Evolutionary conservation across 352 stramenopile species (phyloP).

Genomic region (Phytophthora pseudosyringae): DNA sequence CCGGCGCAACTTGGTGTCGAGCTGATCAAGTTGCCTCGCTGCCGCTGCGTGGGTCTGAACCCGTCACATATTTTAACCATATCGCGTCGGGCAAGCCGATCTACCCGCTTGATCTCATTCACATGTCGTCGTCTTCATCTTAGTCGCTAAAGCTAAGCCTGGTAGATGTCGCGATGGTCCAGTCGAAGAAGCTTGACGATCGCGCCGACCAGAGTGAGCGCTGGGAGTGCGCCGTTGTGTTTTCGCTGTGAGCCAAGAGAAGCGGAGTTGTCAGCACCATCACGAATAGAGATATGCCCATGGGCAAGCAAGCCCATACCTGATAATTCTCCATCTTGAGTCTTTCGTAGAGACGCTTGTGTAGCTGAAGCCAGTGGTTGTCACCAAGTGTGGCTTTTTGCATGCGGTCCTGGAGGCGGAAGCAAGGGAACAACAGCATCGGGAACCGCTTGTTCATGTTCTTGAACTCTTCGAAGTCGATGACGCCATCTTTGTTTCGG

Average conservation of each 20-base stretch:
- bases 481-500: conserved; percentile 91
- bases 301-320: conserved; percentile 26
- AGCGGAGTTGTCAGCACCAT: conserved; percentile 11
- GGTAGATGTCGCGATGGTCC: conserved; percentile 64
- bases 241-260: conserved; percentile 49
- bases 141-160: conserved; percentile 44
- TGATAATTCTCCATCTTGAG: conserved; percentile 79
- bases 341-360: conserved; percentile 73
- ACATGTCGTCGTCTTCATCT: conserved; percentile 57
- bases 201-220: conserved; percentile 55
- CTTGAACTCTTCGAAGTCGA: conserved; percentile 94
- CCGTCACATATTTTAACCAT: conserved; percentile 77
- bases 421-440: conserved; percentile 93
- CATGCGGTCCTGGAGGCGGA: conserved; percentile 92
- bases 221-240: conserved; percentile 67
- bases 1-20: conserved; percentile 77
- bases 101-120: conserved; percentile 77
- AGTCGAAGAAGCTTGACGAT: conserved; percentile 79
- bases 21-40: conserved; percentile 73
- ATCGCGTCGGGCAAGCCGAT: conserved; percentile 74
- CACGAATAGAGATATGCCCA: conserved; percentile 25
- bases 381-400: conserved; percentile 89
- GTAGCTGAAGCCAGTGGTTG: conserved; percentile 80
- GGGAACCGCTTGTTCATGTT: conserved; percentile 92
- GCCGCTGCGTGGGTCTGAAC: conserved; percentile 76